These are phyloP conservation scores for Aspergillus alliaceus DNA, from an alignment of 2,329 filamentous ascomycete genomes.

Conservation along the genomic window DNA sequence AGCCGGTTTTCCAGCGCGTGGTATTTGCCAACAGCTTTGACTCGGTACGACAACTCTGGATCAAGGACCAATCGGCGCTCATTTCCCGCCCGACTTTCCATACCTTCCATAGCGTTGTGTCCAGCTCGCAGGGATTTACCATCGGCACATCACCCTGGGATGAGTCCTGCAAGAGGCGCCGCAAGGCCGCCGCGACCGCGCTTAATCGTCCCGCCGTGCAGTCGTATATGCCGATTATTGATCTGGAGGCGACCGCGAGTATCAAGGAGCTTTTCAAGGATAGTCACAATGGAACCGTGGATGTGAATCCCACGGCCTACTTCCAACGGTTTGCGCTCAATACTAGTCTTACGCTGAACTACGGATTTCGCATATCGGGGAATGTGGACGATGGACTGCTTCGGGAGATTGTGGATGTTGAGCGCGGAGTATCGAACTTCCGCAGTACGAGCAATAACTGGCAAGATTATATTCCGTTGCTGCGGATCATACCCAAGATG, in stretches of 20 bases:
- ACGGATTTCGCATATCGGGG: slow-evolving; percentile 73
- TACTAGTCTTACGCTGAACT: slow-evolving; percentile 75
- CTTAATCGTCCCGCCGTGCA: slow-evolving; percentile 74
- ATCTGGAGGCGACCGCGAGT: slow-evolving; percentile 70
- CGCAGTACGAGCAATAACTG: slow-evolving; percentile 79
- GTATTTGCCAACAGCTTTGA: slow-evolving; percentile 79
- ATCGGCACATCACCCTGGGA: slow-evolving; percentile 85
- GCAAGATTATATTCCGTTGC: slow-evolving; percentile 78
- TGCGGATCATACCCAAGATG: slow-evolving; percentile 64
- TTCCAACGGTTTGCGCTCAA: slow-evolving; percentile 76
- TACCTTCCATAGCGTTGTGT: slow-evolving; percentile 79
- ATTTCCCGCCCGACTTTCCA: slow-evolving; percentile 77
- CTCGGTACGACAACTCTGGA: slow-evolving; percentile 70
- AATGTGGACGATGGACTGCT: slow-evolving; percentile 67
- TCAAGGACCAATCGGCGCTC: slow-evolving; percentile 73
- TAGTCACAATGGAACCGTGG: slow-evolving; percentile 59
- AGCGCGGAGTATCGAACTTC: slow-evolving; percentile 73
- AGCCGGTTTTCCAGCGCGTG: slow-evolving; percentile 53
- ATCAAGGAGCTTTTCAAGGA: slow-evolving; percentile 71
- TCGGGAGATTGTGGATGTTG: slow-evolving; percentile 72
- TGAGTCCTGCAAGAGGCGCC: slow-evolving; percentile 72
- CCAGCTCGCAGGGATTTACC: slow-evolving; percentile 74
- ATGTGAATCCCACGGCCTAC: slow-evolving; percentile 71
- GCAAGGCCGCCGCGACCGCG: slow-evolving; percentile 76
- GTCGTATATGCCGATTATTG: slow-evolving; percentile 79